Percentiles rank a stretch among this genome's conserved stretches.
These are phyloP conservation scores for Rosa multiflora DNA, from an alignment of 306 rosid species.

Conservation along the genomic window DNA sequence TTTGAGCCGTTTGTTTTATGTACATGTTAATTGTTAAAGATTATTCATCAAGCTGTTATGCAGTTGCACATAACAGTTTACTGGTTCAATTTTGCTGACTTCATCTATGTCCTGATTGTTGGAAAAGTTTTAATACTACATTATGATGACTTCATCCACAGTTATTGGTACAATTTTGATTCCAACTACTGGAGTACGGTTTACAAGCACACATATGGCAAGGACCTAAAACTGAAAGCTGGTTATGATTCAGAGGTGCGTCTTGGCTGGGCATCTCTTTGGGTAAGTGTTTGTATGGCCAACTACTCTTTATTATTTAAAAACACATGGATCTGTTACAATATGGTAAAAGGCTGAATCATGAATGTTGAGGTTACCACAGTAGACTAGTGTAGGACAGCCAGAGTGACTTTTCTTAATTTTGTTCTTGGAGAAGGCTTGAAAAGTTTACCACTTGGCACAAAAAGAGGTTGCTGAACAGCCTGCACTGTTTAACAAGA, in stretches of 20 bases:
- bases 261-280: slow-evolving; percentile 98
- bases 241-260: slow-evolving; percentile 94
- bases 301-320: not conserved
- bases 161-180: slow-evolving; percentile 91
- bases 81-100: not conserved
- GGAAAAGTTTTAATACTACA: not conserved
- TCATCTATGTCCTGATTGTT: not conserved
- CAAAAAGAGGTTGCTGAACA: not conserved
- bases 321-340: not conserved
- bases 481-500: not conserved
- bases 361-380: not conserved
- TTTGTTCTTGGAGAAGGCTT: slow-evolving; percentile 1
- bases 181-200: slow-evolving; percentile 91
- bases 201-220: slow-evolving; percentile 82
- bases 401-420: not conserved
- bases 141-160: slow-evolving; percentile 34
- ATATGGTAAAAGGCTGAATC: not conserved
- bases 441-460: not conserved
- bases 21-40: not conserved
- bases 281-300: slow-evolving; percentile 62
- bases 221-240: slow-evolving; percentile 89
- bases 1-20: not conserved
- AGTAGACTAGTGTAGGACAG: not conserved
- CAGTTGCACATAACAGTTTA: not conserved
- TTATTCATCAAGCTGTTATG: not conserved